Base-by-base conservation (phyloP, 148 eudicot genomes). In the Vaccinium corymbosum region DNA sequence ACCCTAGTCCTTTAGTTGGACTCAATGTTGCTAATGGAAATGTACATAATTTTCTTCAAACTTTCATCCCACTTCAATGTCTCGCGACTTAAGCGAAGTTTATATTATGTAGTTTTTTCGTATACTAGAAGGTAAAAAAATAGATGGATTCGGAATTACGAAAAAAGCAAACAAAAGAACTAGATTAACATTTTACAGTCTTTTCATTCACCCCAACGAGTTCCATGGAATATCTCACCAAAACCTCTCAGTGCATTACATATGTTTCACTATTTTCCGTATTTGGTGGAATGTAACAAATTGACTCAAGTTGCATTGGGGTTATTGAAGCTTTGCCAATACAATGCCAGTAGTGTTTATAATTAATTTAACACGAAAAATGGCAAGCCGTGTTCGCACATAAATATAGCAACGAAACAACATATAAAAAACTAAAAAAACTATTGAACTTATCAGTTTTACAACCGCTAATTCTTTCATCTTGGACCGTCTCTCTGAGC, bases 401-500 rank as follows among this genome's bases (percentile, higher is more conserved):
- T 38, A 13, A 57, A 13, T 27, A 62, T 3, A 76, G 25, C 1
- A 76, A 76, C 52, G 19, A 50, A 49, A 20, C 48, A 71, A 42
- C 48, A 55, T 29, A 79, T 12, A 1, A 79, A 6, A 55, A 55
- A 53, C 20, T 11, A 68, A 56, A 79, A 79, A 14, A 16, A 17
- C 27, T 79, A 14, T 46, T 20, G 22, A 10, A 76, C 13, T 76
- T 53, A 49, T 66, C 3, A 10, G 10, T 62, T 46, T 10, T 6
- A 81, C 56, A 27, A 78, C 87, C 19, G 61, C 78, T 83, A 82
- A 42, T 85, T 87, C 85, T 82, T 82, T 76, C 32, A 85, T 80
- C 22, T 86, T 80, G 7, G 64, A 61, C 56, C 81, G 85, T 64
- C 83, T 79, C 57, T 87, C 85, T 0, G 83, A 48, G 72, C 61